Percentiles rank a stretch among this genome's conserved stretches.
Conservation (phyloP, 2,329 filamentous ascomycete species). For the Fusarium sp. region DNA sequence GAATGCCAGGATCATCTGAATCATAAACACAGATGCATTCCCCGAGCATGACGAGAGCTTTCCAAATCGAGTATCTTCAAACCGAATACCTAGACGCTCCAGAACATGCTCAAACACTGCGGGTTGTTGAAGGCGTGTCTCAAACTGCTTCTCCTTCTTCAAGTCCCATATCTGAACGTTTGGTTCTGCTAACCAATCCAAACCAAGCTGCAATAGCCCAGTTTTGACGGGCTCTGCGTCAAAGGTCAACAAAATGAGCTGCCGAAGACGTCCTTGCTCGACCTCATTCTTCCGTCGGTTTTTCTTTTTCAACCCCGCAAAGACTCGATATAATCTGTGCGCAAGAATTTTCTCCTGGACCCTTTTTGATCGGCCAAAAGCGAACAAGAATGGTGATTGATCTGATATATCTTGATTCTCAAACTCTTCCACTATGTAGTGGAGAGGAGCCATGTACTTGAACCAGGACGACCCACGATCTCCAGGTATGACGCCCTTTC, state of each 20-base stretch:
- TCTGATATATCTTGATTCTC: neutral
- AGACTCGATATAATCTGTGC: neutral
- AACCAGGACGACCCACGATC: slow-evolving; percentile 31
- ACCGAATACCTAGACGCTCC: slow-evolving; percentile 23
- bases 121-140: slow-evolving; percentile 3
- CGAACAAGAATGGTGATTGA: slow-evolving; percentile 6
- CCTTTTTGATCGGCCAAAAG: slow-evolving; percentile 22
- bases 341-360: neutral
- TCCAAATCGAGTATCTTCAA: slow-evolving; percentile 28
- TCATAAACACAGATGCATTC: slow-evolving; percentile 21
- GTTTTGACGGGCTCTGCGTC: neutral
- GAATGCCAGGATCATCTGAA: slow-evolving; percentile 11
- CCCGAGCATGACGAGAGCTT: slow-evolving; percentile 18
- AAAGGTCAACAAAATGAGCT: slow-evolving; percentile 25
- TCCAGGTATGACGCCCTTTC: neutral
- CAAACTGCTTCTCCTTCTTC: neutral
- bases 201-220: neutral
- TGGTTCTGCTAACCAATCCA: neutral
- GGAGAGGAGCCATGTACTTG: slow-evolving; percentile 13
- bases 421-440: slow-evolving; percentile 23
- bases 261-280: neutral
- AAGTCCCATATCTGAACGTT: slow-evolving; percentile 19
- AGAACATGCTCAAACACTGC: slow-evolving; percentile 20
- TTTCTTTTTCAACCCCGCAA: neutral
- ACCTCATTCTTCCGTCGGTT: slow-evolving; percentile 15